These are phyloP conservation scores for Myxozyma neglecta DNA, from an alignment of 805 yeast genomes.

Conservation along the genomic window DNA sequence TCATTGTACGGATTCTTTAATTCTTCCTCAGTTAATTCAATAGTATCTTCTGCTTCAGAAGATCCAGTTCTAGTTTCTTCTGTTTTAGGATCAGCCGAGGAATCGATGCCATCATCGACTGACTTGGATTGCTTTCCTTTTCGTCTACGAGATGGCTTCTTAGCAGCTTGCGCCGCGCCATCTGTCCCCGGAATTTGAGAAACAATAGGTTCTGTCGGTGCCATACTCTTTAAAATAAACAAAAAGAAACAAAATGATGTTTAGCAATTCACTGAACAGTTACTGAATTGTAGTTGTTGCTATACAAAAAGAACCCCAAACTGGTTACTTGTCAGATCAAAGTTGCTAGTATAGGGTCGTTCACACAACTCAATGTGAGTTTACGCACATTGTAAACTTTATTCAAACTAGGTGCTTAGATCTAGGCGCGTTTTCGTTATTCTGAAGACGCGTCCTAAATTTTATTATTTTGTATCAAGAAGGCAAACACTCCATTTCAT, in stretches of 20 bases:
- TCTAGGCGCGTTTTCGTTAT: not conserved
- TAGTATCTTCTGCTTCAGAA: not conserved
- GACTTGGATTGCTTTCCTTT: constrained; percentile 3
- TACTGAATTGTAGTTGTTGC: not conserved
- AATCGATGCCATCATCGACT: not conserved
- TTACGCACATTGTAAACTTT: not conserved
- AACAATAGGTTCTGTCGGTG: not conserved
- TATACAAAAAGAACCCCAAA: not conserved
- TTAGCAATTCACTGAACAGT: not conserved
- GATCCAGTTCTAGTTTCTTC: not conserved
- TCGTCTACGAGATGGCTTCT: constrained; percentile 7
- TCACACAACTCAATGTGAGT: not conserved
- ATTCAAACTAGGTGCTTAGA: not conserved
- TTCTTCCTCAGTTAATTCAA: not conserved
- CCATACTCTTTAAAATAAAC: not conserved
- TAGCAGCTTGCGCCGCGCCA: not conserved
- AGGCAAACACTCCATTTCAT: not conserved
- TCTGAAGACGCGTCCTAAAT: constrained; percentile 4
- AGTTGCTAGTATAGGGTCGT: not conserved
- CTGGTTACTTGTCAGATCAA: not conserved
- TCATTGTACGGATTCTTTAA: constrained; percentile 27
- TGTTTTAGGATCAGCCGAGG: not conserved
- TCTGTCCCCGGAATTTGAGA: not conserved
- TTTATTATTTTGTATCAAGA: not conserved
- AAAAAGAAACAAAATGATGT: not conserved